Evolutionary conservation across 75 land plant genomes (phyloP).

Genomic region (Pinus albicaulis): DNA sequence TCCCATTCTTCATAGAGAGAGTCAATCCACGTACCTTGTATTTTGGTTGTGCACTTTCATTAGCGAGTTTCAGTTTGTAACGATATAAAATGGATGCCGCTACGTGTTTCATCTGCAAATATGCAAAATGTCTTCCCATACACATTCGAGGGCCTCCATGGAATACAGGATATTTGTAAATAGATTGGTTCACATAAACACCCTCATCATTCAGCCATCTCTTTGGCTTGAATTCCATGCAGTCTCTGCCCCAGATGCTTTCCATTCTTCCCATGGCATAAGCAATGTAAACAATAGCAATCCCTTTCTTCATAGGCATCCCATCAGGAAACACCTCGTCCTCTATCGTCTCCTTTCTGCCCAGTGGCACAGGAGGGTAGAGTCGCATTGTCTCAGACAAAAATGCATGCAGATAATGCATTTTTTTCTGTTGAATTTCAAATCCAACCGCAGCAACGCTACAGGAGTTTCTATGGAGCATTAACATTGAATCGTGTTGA

Average conservation of each 20-base stretch:
- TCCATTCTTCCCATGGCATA: constrained; percentile 45
- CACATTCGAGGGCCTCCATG: constrained; percentile 37
- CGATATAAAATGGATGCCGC: too few relatives aligned
- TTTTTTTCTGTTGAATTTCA: too few relatives aligned
- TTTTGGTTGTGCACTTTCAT: too few relatives aligned
- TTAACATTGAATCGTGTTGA: too few relatives aligned
- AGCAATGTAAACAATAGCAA: constrained; percentile 19
- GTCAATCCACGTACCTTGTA: too few relatives aligned
- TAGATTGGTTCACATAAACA: not conserved
- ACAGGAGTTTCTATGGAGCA: too few relatives aligned
- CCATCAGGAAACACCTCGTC: constrained; percentile 17
- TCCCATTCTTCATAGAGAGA: too few relatives aligned
- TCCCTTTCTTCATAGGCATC: not conserved
- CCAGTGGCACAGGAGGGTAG: constrained; percentile 37
- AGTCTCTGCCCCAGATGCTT: constrained; percentile 15
- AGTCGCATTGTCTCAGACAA: constrained; percentile 37
- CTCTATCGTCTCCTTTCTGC: not conserved
- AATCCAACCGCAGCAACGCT: too few relatives aligned
- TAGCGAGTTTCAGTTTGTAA: too few relatives aligned
- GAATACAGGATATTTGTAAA: constrained; percentile 29
- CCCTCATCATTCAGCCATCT: constrained; percentile 16
- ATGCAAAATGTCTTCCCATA: constrained; percentile 40
- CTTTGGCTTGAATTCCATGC: constrained; percentile 11
- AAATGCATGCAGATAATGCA: constrained; percentile 36
- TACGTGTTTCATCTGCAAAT: too few relatives aligned